These are phyloP conservation scores for Ceratobasidium sp. DNA, from an alignment of 1,284 basidiomycete species.

Conservation along the genomic window DNA sequence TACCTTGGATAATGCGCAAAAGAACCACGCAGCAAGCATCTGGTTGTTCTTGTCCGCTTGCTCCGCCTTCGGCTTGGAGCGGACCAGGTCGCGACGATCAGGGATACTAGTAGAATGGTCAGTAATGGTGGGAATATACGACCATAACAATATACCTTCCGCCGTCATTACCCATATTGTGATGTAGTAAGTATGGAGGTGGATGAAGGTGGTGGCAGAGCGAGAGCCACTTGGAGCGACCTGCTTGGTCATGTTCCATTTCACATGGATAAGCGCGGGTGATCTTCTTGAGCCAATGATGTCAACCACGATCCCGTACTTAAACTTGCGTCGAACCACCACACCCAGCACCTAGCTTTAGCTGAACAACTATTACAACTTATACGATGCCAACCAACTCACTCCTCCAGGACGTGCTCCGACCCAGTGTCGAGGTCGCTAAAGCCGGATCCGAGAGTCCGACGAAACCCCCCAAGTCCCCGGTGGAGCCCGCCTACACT, in stretches of 20 bases:
- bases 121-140: not conserved
- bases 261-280: constrained; percentile 11
- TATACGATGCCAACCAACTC: constrained; percentile 40
- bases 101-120: constrained; percentile 66
- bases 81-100: constrained; percentile 81
- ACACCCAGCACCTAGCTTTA: not conserved
- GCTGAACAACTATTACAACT: not conserved
- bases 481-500: constrained; percentile 35
- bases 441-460: constrained; percentile 59
- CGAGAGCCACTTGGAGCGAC: constrained; percentile 34
- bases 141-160: constrained; percentile 55
- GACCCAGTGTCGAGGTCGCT: constrained; percentile 64
- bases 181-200: not conserved
- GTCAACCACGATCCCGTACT: constrained; percentile 31
- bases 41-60: constrained; percentile 88
- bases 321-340: constrained; percentile 16
- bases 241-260: constrained; percentile 33
- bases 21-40: constrained; percentile 86
- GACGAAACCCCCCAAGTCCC: constrained; percentile 49
- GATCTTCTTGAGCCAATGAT: constrained; percentile 2
- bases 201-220: constrained; percentile 32
- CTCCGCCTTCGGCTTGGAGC: constrained; percentile 80
- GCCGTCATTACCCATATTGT: constrained; percentile 82
- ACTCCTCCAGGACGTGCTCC: constrained; percentile 76
- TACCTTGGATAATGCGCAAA: constrained; percentile 93